Evolutionary conservation across 2,329 filamentous ascomycete genomes (phyloP).

Genomic region (Fusarium avenaceum): DNA sequence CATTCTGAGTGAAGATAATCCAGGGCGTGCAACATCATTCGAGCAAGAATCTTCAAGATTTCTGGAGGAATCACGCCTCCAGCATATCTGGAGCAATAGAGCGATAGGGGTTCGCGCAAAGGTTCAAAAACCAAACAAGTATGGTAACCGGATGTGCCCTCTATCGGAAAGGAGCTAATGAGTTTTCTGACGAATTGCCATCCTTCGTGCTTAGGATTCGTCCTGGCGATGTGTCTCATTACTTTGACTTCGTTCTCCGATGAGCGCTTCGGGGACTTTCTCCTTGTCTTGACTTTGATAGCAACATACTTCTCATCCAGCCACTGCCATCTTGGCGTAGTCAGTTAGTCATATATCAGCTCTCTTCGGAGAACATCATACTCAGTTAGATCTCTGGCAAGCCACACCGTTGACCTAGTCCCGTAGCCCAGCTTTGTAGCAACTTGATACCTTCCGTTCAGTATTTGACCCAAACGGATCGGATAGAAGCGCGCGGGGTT

Average conservation of each 20-base stretch:
- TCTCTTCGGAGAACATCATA: constrained; percentile 3
- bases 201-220: constrained; percentile 29
- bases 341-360: not conserved
- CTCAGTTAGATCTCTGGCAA: constrained; percentile 40
- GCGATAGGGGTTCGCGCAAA: constrained; percentile 46
- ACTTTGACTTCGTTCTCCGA: constrained; percentile 35
- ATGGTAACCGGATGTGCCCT: constrained; percentile 19
- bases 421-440: constrained; percentile 44
- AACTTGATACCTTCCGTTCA: constrained; percentile 38
- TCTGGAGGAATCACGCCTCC: constrained; percentile 36
- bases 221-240: constrained; percentile 26
- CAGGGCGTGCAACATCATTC: constrained; percentile 20
- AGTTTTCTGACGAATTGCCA: constrained; percentile 44
- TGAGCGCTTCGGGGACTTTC: not conserved
- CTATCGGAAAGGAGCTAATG: constrained; percentile 26
- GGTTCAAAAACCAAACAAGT: constrained; percentile 41
- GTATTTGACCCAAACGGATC: constrained; percentile 25
- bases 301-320: constrained; percentile 42
- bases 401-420: constrained; percentile 44
- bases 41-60: constrained; percentile 41
- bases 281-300: constrained; percentile 39
- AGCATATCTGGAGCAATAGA: constrained; percentile 40
- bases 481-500: constrained; percentile 35
- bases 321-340: constrained; percentile 40
- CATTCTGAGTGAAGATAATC: constrained; percentile 47